Evolutionary conservation across 2,329 filamentous ascomycete species (phyloP).

Genomic region (Rutstroemia sp.): DNA sequence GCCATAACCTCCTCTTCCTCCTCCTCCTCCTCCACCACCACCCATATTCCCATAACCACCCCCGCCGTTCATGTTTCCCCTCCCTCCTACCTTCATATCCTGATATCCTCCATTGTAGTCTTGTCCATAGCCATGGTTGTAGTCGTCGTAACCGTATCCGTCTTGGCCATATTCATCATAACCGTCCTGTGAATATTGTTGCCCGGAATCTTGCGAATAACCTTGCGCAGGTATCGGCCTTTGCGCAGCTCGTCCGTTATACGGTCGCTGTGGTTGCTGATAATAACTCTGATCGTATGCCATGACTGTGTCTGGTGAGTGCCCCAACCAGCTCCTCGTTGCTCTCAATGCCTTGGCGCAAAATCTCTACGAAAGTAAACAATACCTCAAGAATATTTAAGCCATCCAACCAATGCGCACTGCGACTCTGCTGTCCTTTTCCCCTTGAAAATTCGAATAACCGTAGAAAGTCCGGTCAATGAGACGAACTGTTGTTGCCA

Average conservation of each 20-base stretch:
- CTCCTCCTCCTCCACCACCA: constrained; percentile 8
- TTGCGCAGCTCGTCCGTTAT: constrained; percentile 24
- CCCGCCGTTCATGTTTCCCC: constrained; percentile 12
- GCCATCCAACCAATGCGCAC: not conserved
- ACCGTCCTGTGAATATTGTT: constrained; percentile 61
- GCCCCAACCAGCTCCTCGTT: not conserved
- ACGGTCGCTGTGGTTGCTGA: constrained; percentile 25
- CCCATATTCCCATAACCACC: constrained; percentile 16
- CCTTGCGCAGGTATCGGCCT: constrained; percentile 23
- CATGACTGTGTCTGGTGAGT: constrained; percentile 17
- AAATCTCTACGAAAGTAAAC: not conserved
- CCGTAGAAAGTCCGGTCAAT: not conserved
- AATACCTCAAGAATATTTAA: not conserved
- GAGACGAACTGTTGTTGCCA: not conserved
- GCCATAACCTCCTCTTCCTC: constrained; percentile 19
- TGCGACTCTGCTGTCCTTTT: not conserved
- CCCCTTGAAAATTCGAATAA: not conserved
- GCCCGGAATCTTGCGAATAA: constrained; percentile 20
- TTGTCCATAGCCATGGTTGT: constrained; percentile 21
- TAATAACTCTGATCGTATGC: constrained; percentile 28
- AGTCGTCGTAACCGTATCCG: constrained; percentile 26
- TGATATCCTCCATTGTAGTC: constrained; percentile 25
- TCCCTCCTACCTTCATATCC: constrained; percentile 22
- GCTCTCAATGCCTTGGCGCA: not conserved
- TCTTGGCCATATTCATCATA: constrained; percentile 27